These are phyloP conservation scores for Ilyonectria robusta DNA, from an alignment of 2,329 filamentous ascomycete genomes.

Conservation along the genomic window DNA sequence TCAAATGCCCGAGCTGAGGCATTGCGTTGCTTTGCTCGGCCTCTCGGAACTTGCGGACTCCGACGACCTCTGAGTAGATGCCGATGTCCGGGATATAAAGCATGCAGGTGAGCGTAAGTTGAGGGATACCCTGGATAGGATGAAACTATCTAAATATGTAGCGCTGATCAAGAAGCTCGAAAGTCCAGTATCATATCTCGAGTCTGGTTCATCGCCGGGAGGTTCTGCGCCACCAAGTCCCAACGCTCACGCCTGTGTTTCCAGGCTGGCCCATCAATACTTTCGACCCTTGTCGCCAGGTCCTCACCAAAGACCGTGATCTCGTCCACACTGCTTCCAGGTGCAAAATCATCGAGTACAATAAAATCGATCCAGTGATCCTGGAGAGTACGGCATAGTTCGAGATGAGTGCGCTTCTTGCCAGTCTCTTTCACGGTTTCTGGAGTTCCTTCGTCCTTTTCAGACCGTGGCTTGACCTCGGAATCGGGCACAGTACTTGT, in stretches of 20 bases:
- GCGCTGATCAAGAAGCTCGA: not conserved
- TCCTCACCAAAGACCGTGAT: slow-evolving; percentile 3
- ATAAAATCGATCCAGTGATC: slow-evolving; percentile 16
- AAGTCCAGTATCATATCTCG: not conserved
- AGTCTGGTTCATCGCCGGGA: not conserved
- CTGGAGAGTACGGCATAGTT: not conserved
- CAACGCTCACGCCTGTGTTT: not conserved
- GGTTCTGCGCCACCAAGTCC: not conserved
- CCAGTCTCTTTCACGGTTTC: too few species aligned
- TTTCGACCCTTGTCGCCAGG: not conserved
- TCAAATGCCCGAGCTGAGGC: too few species aligned
- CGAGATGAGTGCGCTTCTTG: not conserved
- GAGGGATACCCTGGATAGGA: too few species aligned
- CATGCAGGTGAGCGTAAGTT: too few species aligned
- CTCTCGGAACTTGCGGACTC: too few species aligned
- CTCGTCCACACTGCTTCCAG: not conserved
- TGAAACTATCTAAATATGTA: too few species aligned
- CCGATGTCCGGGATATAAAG: too few species aligned
- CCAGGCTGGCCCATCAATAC: slow-evolving; percentile 1
- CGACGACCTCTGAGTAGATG: too few species aligned
- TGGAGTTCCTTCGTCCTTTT: not conserved
- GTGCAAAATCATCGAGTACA: not conserved
- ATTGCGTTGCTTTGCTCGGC: too few species aligned
- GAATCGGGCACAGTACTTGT: not conserved
- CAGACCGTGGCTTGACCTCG: not conserved